These are phyloP conservation scores for Leishmania amazonensis DNA, from an alignment of 208 protist species.

Conservation along the genomic window DNA sequence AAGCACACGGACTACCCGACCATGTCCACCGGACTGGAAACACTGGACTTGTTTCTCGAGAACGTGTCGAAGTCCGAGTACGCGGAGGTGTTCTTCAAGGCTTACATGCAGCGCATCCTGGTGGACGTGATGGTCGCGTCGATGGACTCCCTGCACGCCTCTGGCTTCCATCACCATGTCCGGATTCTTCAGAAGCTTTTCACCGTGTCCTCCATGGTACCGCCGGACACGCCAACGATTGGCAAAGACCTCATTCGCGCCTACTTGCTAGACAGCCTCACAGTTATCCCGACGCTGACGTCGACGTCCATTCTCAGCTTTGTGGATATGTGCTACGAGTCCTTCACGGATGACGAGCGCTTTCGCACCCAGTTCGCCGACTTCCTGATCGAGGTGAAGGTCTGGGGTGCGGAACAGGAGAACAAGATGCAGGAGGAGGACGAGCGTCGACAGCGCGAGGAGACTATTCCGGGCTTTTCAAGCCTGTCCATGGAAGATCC, in stretches of 20 bases:
- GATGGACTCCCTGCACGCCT: constrained; percentile 84
- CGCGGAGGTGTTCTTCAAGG: constrained; percentile 68
- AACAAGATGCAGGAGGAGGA: constrained; percentile 75
- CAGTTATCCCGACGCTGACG: constrained; percentile 71
- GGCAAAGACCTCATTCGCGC: constrained; percentile 52
- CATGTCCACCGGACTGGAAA: constrained; percentile 91
- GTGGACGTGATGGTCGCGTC: constrained; percentile 80
- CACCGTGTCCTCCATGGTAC: constrained; percentile 60
- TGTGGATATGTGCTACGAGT: constrained; percentile 54
- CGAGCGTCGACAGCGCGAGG: constrained; percentile 49
- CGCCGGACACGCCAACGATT: constrained; percentile 45
- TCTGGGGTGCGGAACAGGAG: constrained; percentile 90
- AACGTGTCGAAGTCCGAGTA: constrained; percentile 64
- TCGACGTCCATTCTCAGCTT: constrained; percentile 50
- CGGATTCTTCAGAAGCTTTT: constrained; percentile 81
- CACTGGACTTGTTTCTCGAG: constrained; percentile 92
- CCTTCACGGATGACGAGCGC: constrained; percentile 33
- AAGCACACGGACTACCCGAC: constrained; percentile 97
- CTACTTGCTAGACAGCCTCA: constrained; percentile 66
- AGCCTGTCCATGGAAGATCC: constrained; percentile 26
- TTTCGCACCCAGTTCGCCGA: constrained; percentile 72
- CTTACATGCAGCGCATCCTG: constrained; percentile 83
- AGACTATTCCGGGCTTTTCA: constrained; percentile 61
- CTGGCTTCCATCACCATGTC: constrained; percentile 76
- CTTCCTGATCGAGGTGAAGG: constrained; percentile 84